Percentiles rank a stretch among this genome's conserved stretches.
Evolutionary conservation across 1,139 yeast species (phyloP).

Genomic region (Kodamaea arcana): DNA sequence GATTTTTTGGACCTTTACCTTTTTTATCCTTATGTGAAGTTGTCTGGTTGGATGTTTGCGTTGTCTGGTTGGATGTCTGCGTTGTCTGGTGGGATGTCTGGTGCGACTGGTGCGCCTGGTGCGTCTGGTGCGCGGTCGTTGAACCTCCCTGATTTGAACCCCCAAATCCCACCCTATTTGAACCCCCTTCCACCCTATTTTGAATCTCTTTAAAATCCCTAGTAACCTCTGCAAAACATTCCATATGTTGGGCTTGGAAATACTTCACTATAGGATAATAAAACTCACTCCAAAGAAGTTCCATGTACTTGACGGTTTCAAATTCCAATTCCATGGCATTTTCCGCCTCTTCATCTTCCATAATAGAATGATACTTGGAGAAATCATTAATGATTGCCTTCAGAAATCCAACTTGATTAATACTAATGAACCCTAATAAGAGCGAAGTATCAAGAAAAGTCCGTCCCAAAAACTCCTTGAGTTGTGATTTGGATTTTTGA

Average conservation of each 20-base stretch:
- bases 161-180: no score
- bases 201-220: slow-evolving; percentile 16
- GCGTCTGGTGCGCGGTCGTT: no score
- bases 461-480: slow-evolving; percentile 25
- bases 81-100: no score
- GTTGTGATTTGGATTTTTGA: slow-evolving; percentile 20
- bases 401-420: slow-evolving; percentile 40
- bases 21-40: no score
- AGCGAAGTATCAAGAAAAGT: slow-evolving; percentile 41
- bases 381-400: slow-evolving; percentile 36
- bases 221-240: slow-evolving; percentile 17
- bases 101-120: no score
- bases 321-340: slow-evolving; percentile 20
- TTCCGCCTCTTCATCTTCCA: not conserved
- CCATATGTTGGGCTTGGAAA: slow-evolving; percentile 42
- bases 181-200: slow-evolving; percentile 6
- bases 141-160: no score
- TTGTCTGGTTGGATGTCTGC: no score
- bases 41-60: no score
- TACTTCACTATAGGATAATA: slow-evolving; percentile 62
- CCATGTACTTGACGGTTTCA: slow-evolving; percentile 36
- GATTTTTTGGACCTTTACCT: slow-evolving; percentile 11
- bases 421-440: slow-evolving; percentile 40
- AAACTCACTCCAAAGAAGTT: slow-evolving; percentile 54
- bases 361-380: slow-evolving; percentile 17